Base-by-base conservation (phyloP, 495 filamentous ascomycete species). In the Echria macrotheca region DNA sequence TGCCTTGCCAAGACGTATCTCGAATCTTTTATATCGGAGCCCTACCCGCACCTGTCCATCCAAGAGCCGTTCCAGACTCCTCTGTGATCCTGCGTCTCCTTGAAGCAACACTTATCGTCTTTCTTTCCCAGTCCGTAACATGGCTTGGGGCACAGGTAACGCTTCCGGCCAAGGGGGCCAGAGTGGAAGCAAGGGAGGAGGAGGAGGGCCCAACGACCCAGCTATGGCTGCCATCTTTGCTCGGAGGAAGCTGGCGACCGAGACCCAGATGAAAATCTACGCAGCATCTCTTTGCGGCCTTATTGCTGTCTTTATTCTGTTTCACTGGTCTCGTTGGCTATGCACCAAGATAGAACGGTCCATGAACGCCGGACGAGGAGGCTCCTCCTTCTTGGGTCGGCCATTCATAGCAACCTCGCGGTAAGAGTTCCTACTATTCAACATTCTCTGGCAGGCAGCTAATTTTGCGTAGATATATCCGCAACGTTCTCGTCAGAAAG, bases 221-320 rank as follows among this genome's bases (percentile, higher is more conserved):
- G 57, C 61, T 33, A 45, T 44, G 9, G 41, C 47, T 3, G 55
- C 53, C 18, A 62, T 50, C 37, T 60, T 71, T 19, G 56, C 50
- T 12, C 18, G 19, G 32, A 57, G 67, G 26, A 64, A 64, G 51
- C 42, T 49, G 21, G 38, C 59, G 14, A 76, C 68, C 49, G 58
- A 63, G 25, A 47, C 62, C 29, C 44, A 60, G 5, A 42, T 68
- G 40, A 67, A 59, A 24, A 65, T 66, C 28, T 80, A 71, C 45
- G 72, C 72, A 33, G 68, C 65, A 5, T 66, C 64, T 15, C 58
- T 79, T 4, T 64, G 62, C 39, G 68, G 68, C 5, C 66, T 80
- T n/a, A 69, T 79, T 14, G 70, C 57, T 31, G 32, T 79, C 41
- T 78, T 78, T 53, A 66, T 74, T 14, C n/a, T 78, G 31, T 63